These are phyloP conservation scores for Phytophthora melonis DNA, from an alignment of 352 stramenopile species.

Conservation along the genomic window DNA sequence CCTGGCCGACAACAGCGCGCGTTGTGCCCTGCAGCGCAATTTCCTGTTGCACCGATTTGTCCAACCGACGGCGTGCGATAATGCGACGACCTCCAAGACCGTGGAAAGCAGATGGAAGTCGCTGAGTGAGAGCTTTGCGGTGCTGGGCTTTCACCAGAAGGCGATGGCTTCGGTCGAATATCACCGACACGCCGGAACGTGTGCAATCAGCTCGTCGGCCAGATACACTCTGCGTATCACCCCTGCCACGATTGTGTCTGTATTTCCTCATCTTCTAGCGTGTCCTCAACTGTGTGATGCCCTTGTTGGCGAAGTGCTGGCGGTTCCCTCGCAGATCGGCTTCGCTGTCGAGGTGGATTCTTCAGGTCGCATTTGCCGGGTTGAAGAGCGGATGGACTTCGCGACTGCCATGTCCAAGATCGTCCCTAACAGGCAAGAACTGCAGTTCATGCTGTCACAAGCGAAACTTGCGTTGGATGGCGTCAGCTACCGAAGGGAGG, in stretches of 20 bases:
- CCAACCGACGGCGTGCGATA: background rate
- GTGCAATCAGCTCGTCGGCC: background rate
- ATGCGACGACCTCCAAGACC: background rate
- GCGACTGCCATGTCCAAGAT: background rate
- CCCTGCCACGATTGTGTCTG: background rate
- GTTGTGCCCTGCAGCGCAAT: background rate
- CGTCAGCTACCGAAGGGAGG: background rate
- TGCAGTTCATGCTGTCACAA: conserved; percentile 11
- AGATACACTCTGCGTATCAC: conserved; percentile 10
- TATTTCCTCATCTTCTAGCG: background rate
- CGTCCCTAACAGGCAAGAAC: conserved; percentile 1
- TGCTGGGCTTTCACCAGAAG: conserved; percentile 14
- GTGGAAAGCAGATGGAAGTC: background rate
- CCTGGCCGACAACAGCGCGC: background rate
- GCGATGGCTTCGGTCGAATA: conserved; percentile 1
- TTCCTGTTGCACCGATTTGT: conserved; percentile 5
- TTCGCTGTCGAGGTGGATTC: conserved; percentile 4
- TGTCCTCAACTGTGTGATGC: background rate
- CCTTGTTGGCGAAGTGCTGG: conserved; percentile 3
- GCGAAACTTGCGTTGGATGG: conserved; percentile 6
- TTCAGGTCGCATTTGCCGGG: conserved; percentile 2
- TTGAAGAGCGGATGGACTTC: conserved; percentile 22
- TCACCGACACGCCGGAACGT: background rate
- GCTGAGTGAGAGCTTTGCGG: conserved; percentile 6
- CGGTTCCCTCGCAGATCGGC: conserved; percentile 10